Evolutionary conservation across 495 filamentous ascomycete species (phyloP), one percentile per base, ranked within the genome.

Genomic region (Amorphotheca resinae): DNA sequence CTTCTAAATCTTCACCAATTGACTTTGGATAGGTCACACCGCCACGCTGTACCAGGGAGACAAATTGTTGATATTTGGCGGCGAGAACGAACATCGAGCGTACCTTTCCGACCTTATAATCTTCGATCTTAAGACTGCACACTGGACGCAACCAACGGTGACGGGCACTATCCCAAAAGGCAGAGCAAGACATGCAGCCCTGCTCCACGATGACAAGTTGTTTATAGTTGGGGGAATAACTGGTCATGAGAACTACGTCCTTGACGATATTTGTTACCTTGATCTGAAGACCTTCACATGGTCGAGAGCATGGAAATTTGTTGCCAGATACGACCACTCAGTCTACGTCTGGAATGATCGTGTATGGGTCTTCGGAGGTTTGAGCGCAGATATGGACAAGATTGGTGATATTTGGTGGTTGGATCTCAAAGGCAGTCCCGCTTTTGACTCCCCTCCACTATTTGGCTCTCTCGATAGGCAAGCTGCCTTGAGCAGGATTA

Each of bases 221-320:
- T 98, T 93, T 58, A 81, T 98, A 45, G 69, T 91, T 32, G 91
- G 93, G 36, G 91, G 93, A 7, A 79, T 95, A 38, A 86, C 82
- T 9, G 87, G 84, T 0, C 82, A 86, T 44, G 84, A 87, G 46
- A 93, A 80, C 54, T 77, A 82, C 45, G 87, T 95, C 16, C 68
- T 95, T 23, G 89, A 96, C 50, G 91, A 96, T 57, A 81, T 98
- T 42, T 91, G 84, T 60, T 98, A 93, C 59, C 72, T 98, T 33
- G 91, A 98, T 56, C 67, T 98, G 41, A 93, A 93, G 68, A 95
- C 91, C 8, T 95, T 84, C 74, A 95, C 89, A 3, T 98, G 91
- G 91, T 96, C 91, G 39, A 76, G 85, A 37, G 82, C 85, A 26
- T 98, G 91, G 91, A 82, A 79, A 41, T 96, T 96, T 59, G 87